Evolutionary conservation across 2,329 filamentous ascomycete genomes (phyloP).

Genomic region (Cladosporium sp.): DNA sequence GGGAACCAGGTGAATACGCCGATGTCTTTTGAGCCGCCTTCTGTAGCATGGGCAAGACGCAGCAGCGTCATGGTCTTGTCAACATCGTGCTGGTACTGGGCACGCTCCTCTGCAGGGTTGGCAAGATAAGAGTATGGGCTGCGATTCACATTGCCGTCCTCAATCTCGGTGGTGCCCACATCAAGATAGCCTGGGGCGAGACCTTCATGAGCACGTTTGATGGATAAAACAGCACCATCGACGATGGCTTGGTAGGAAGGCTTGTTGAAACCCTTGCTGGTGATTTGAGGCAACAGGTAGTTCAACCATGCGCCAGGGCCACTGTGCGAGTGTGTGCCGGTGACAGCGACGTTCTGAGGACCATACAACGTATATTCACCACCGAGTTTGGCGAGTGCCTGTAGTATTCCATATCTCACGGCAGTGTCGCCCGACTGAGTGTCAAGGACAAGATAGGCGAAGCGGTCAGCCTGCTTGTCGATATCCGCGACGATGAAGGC

Average conservation of each 20-base stretch:
- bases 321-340: constrained; percentile 89
- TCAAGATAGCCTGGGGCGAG: constrained; percentile 70
- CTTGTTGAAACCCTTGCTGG: constrained; percentile 79
- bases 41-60: constrained; percentile 64
- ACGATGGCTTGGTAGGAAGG: constrained; percentile 90
- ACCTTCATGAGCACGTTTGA: constrained; percentile 74
- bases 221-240: constrained; percentile 77
- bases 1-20: constrained; percentile 89
- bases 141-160: constrained; percentile 82
- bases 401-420: constrained; percentile 79
- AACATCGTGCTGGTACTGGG: constrained; percentile 63
- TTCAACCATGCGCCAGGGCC: constrained; percentile 93
- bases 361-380: constrained; percentile 72
- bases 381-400: constrained; percentile 69
- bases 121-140: constrained; percentile 85
- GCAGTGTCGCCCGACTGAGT: constrained; percentile 87
- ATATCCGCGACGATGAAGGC: constrained; percentile 82
- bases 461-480: constrained; percentile 65
- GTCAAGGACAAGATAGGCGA: constrained; percentile 86
- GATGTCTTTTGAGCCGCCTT: constrained; percentile 72
- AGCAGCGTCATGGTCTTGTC: constrained; percentile 81
- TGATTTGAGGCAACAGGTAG: constrained; percentile 89
- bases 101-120: constrained; percentile 76
- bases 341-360: constrained; percentile 81
- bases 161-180: constrained; percentile 67